Evolutionary conservation across 2,329 filamentous ascomycete species (phyloP), one percentile per base, ranked within the genome.

Genomic region (Raffaelea albimanens): DNA sequence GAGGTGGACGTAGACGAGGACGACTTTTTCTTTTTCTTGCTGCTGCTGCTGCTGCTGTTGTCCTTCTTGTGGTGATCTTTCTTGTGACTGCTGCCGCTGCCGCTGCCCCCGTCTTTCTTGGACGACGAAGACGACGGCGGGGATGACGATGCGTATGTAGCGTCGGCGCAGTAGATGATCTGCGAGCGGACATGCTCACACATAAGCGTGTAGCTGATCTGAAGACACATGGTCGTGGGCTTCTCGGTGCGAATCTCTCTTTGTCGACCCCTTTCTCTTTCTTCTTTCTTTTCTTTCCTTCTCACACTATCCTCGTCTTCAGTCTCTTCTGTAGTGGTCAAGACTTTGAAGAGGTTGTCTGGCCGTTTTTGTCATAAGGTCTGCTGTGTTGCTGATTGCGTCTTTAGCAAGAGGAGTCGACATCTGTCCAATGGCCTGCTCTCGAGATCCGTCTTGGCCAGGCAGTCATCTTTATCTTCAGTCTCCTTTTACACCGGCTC

Each of bases 151-250:
- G 39, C 18, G 9, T 41, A 44, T 7, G 63, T 58, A 7, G 67
- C 68, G n/a, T 67, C 62, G 14, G 64, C 52, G 53, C 72, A 76
- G 62, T 69, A 71, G 48, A 64, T 61, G 33, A 63, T 67, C 48
- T 67, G 61, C 16, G 66, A 70, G 50, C 64, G 64, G 54, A 74
- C 64, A 57, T 76, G 72, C 59, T 73, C 71, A 58, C 73, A 76
- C 41, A 67, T 66, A 45, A 76, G 63, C 31, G 67, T 71, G 57
- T 75, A 75, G 42, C 64, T 68, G 45, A 68, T 66, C 51, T 71
- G 68, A 54, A 70, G 70, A 55, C 72, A 76, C 72, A 75, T 75
- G 47, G 33, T 18, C 33, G 31, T 9, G 31, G 9, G 9, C 31
- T 34, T 31, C 31, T 25, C 18, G 23, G 5, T 36, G n/a, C 20